Evolutionary conservation across 1,139 yeast genomes (phyloP).

Genomic region (Protomyces inouyei): DNA sequence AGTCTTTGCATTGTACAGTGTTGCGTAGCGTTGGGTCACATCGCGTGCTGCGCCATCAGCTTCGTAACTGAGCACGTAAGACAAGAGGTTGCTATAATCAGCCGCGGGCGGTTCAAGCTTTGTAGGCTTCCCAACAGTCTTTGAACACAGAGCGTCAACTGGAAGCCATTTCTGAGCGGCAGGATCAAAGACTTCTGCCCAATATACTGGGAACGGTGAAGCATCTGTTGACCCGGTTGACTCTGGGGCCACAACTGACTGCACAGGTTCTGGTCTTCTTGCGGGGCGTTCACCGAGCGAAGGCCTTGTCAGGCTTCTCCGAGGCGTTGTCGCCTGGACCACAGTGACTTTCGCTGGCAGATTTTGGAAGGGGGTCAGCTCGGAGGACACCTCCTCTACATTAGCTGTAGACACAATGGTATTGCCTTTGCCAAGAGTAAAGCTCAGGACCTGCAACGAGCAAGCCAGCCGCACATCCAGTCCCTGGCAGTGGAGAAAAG

Average conservation of each 20-base stretch:
- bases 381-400: not conserved
- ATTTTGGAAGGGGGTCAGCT: not conserved
- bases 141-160: constrained; percentile 67
- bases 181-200: constrained; percentile 93
- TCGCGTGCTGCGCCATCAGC: constrained; percentile 62
- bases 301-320: constrained; percentile 16
- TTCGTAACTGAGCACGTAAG: constrained; percentile 76
- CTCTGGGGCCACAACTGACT: not conserved
- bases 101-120: constrained; percentile 70
- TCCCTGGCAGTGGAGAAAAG: constrained; percentile 64
- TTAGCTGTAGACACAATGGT: not conserved
- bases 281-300: not conserved
- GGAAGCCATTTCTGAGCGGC: constrained; percentile 72
- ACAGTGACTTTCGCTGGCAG: not conserved
- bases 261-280: not conserved
- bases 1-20: constrained; percentile 65
- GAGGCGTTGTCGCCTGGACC: not conserved
- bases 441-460: constrained; percentile 88
- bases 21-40: constrained; percentile 77
- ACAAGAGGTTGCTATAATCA: constrained; percentile 55
- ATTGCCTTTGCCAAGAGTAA: constrained; percentile 35
- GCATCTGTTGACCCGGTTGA: constrained; percentile 25
- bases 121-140: constrained; percentile 68
- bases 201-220: constrained; percentile 64
- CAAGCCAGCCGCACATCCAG: constrained; percentile 69